Evolutionary conservation across 1,139 yeast species (phyloP).

Genomic region (Yamadazyma mexicana): DNA sequence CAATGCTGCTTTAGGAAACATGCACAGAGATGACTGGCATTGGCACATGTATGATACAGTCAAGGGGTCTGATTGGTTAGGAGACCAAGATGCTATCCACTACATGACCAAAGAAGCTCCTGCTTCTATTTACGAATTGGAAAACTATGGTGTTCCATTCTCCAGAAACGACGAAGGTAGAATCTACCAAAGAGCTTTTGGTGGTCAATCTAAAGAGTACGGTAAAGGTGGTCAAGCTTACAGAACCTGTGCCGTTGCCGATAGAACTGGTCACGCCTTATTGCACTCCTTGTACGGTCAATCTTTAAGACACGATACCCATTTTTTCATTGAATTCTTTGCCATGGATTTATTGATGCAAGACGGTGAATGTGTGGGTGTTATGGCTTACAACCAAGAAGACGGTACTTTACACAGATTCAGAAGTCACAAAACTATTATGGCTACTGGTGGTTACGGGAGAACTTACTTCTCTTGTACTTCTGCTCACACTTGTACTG

Average conservation of each 20-base stretch:
- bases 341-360: conserved; percentile 95
- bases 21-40: conserved; percentile 98
- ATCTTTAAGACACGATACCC: conserved; percentile 94
- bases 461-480: conserved; percentile 99
- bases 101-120: conserved; percentile 99
- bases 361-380: conserved; percentile 96
- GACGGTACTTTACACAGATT: conserved; percentile 98
- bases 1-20: conserved; percentile 96
- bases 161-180: conserved; percentile 96
- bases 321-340: conserved; percentile 95
- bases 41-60: conserved; percentile 99
- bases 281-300: conserved; percentile 96
- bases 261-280: conserved; percentile 97
- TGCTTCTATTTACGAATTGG: conserved; percentile 90
- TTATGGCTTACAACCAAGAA: conserved; percentile 96
- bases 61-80: conserved; percentile 99
- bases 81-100: conserved; percentile 98
- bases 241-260: conserved; percentile 99
- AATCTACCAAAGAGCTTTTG: conserved; percentile 98
- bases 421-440: conserved; percentile 92
- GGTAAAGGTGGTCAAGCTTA: conserved; percentile 99
- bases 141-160: conserved; percentile 97
- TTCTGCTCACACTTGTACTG: conserved; percentile 99
- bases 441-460: conserved; percentile 99
- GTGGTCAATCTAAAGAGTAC: conserved; percentile 93